Evolutionary conservation across 345 rosid genomes (phyloP), one percentile per base, ranked within the genome.

Genomic region (Euphorbia pulcherrima): DNA sequence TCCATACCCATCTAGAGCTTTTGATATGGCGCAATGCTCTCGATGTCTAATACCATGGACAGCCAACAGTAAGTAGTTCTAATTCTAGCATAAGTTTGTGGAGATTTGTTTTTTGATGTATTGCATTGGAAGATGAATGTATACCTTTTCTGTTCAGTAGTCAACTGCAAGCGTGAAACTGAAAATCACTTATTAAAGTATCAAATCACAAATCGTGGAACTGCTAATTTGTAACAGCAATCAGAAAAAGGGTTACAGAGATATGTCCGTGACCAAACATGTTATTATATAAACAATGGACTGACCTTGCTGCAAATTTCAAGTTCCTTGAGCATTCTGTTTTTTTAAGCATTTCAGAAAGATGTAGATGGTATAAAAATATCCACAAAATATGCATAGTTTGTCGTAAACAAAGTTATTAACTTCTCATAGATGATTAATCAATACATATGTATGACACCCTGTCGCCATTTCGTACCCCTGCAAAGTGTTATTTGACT

Each of bases 21-120:
- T 94, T 60, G 97, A 94, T 76, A 94, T 94, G 99, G 95, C 99
- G 64, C 99, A 94, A 68, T 94, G 99, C 79, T 91, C 99, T 62
- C 84, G 97, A 29, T 94, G 99, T 82, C 78, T 94, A 55, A 94
- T 94, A 51, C 97, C 96, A 41, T 94, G 99, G 99, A 71, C 92
- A 12, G 67, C 85, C 73, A 94, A 94, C 59, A 88, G 99, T 89
- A 75, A 59, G 80, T 77, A 58, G 53, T 35, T 41, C 24, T 41
- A 44, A 12, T 73, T 24, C 27, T 24, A 9, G 37, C 56, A 56
- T 68, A 30, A n/a, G 6, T n/a, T 37, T 44, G 18, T 50, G 57
- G 26, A 64, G 59, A 65, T 67, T 55, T 51, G 54, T n/a, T 27
- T 44, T 21, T 74, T 26, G 51, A 54, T 51, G 5, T 39, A 51